Conservation (phyloP, 2,329 filamentous ascomycete genomes). For the Chaetomiaceae sp. region DNA sequence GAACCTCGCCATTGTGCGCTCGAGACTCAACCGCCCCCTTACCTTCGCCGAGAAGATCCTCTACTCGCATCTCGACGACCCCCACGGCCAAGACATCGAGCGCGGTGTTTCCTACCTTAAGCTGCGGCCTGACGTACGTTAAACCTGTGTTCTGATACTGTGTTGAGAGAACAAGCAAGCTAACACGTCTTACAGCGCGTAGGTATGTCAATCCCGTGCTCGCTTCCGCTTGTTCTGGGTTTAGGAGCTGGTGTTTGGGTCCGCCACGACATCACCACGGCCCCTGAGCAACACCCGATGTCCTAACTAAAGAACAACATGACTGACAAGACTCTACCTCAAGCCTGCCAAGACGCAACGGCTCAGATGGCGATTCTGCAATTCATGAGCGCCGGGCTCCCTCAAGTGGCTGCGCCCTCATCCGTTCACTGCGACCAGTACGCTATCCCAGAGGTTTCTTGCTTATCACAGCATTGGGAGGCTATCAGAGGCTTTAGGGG, state of each 20-base stretch:
- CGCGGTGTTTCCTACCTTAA: constrained; percentile 93
- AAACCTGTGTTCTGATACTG: no score
- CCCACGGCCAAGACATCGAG: constrained; percentile 92
- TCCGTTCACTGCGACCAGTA: constrained; percentile 95
- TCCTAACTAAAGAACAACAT: no score
- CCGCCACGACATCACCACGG: no score
- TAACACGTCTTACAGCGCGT: no score
- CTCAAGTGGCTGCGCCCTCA: constrained; percentile 84
- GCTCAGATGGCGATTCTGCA: constrained; percentile 99
- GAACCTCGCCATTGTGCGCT: constrained; percentile 58
- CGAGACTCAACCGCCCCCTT: constrained; percentile 84
- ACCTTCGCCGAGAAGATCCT: constrained; percentile 98
- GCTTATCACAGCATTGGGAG: no score
- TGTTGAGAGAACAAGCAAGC: no score
- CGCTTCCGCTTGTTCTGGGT: no score
- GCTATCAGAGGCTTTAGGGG: no score
- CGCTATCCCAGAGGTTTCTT: no score
- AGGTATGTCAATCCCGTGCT: constrained; percentile 52
- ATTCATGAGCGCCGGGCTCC: constrained; percentile 99
- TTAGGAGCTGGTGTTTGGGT: no score
- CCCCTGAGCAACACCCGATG: no score
- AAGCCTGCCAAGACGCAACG: constrained; percentile 98
- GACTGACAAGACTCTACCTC: no score
- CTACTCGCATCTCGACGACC: constrained; percentile 97
- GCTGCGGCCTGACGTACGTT: constrained; percentile 90